Evolutionary conservation across 192 early-diverging fungal genomes (phyloP).

Genomic region (Phlyctochytrium bullatum): DNA sequence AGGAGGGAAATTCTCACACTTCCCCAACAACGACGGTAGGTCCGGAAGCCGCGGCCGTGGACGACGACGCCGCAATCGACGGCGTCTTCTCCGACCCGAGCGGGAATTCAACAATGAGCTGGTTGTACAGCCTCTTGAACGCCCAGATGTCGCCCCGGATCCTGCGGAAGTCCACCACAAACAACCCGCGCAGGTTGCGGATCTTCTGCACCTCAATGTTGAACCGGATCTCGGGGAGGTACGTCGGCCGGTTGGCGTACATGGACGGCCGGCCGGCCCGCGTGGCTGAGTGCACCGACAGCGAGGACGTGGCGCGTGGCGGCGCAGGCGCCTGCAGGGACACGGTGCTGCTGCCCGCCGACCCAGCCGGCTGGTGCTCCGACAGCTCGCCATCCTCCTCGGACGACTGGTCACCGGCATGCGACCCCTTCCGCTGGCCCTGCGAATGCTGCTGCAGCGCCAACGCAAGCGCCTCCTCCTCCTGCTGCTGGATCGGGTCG

Average conservation of each 20-base stretch:
- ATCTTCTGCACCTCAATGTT: constrained; percentile 87
- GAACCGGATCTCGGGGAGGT: constrained; percentile 71
- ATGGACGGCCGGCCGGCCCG: not conserved
- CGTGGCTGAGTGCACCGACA: too few relatives aligned
- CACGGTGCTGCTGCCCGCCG: not conserved
- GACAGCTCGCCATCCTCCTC: not conserved
- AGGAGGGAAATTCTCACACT: too few relatives aligned
- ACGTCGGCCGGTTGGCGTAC: not conserved
- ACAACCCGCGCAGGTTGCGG: constrained; percentile 70
- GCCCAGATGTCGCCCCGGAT: constrained; percentile 22
- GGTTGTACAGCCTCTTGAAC: constrained; percentile 20
- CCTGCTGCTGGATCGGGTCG: too few relatives aligned
- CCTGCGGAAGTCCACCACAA: constrained; percentile 28
- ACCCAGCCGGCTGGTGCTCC: not conserved
- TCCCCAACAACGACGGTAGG: too few relatives aligned
- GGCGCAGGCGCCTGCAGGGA: not conserved
- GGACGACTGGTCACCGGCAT: not conserved
- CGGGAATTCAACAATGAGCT: constrained; percentile 13
- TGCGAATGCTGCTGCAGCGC: not conserved
- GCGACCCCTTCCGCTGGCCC: not conserved
- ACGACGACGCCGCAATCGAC: too few relatives aligned
- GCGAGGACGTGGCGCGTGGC: not conserved
- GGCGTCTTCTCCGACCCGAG: too few relatives aligned
- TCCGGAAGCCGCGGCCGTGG: too few relatives aligned
- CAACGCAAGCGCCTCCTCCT: too few relatives aligned